Base-by-base conservation (phyloP, 129 eudicot genomes). In the Escallonia herrerae region DNA sequence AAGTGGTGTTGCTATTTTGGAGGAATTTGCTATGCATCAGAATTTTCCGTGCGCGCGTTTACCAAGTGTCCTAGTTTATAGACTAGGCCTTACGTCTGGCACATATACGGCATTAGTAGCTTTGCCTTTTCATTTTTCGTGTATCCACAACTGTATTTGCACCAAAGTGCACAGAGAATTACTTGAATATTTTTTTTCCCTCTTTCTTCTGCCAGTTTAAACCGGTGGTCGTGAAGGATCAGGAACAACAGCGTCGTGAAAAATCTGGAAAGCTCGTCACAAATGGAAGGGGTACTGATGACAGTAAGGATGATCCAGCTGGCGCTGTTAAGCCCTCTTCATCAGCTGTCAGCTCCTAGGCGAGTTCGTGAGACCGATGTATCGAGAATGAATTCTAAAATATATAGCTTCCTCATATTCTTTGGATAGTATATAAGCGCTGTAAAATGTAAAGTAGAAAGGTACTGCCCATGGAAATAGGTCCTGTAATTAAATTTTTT, bases 141-240 rank as follows among this genome's bases (percentile, higher is more conserved):
- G n/a, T n/a, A n/a, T n/a, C n/a, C n/a, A n/a, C n/a, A n/a, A n/a
- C n/a, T n/a, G n/a, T n/a, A n/a, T n/a, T n/a, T n/a, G n/a, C n/a
- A n/a, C n/a, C n/a, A n/a, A n/a, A n/a, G n/a, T n/a, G n/a, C n/a
- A n/a, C n/a, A n/a, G n/a, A n/a, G n/a, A n/a, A n/a, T n/a, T 52
- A 45, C 33, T 51, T 38, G 4, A 3, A 0, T 13, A 10, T 5
- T 42, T 39, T 15, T 59, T 55, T 2, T 68, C 43, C 15, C 58
- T 33, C 39, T 66, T 59, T 42, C 52, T 8, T 69, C 40, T 8
- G 8, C 10, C 95, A 93, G 99, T 93, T 93, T 74, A 68, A 86
- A 83, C 90, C 99, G 33, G 89, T 89, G 54, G 43, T 87, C 83
- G 90, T 89, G 77, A 93, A 88, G 71, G 84, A 83, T 56, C 79